Percentiles rank a stretch among this genome's conserved stretches.
These are phyloP conservation scores for Cardiospermum halicacabum DNA, from an alignment of 345 rosid species.

Conservation along the genomic window DNA sequence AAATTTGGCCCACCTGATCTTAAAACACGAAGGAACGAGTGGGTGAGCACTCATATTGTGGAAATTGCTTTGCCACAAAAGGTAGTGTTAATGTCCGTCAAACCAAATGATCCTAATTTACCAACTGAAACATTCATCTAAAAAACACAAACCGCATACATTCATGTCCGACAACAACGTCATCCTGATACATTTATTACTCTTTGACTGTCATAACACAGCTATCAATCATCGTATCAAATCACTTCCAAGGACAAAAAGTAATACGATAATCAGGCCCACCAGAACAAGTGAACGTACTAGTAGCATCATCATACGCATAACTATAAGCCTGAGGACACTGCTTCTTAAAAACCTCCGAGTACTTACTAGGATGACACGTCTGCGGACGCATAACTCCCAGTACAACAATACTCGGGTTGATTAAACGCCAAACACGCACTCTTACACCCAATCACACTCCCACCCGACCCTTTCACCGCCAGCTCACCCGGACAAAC, in stretches of 20 bases:
- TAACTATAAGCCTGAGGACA: conserved; percentile 69
- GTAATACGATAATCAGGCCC: conserved; percentile 39
- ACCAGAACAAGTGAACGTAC: conserved; percentile 34
- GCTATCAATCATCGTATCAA: neutral
- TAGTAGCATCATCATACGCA: conserved; percentile 40
- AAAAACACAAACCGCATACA: too few species aligned
- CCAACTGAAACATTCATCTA: too few species aligned
- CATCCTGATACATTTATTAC: too few species aligned
- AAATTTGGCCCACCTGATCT: too few species aligned
- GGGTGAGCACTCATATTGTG: too few species aligned
- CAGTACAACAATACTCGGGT: conserved; percentile 45
- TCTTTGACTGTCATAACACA: too few species aligned
- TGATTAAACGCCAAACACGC: conserved; percentile 32
- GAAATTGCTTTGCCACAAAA: too few species aligned
- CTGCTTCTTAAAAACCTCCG: conserved; percentile 34
- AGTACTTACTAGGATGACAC: conserved; percentile 39
- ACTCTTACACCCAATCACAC: conserved; percentile 40
- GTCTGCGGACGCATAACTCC: conserved; percentile 19
- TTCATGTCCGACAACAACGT: too few species aligned
- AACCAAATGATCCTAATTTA: too few species aligned
- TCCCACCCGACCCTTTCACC: conserved; percentile 18
- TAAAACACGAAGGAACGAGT: too few species aligned
- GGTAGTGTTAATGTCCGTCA: too few species aligned
- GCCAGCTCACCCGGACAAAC: conserved; percentile 42
- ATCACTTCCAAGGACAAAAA: conserved; percentile 30